These are phyloP conservation scores for Plasmodium blacklocki DNA, from an alignment of 169 alveolate species.

Conservation along the genomic window DNA sequence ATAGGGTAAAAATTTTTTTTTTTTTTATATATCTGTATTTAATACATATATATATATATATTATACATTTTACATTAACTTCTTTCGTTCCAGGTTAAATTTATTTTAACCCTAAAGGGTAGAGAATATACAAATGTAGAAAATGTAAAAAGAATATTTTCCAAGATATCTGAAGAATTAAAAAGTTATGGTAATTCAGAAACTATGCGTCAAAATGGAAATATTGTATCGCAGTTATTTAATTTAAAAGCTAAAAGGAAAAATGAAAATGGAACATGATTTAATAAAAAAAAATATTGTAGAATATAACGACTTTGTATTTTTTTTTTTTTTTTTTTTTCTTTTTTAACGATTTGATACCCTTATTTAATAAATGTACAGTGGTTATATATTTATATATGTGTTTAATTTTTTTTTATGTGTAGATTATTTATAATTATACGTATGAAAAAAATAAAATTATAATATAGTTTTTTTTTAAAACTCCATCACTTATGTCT, in stretches of 20 bases:
- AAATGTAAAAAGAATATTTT: constrained; percentile 56
- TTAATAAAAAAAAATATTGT: not conserved
- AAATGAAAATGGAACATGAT: constrained; percentile 14
- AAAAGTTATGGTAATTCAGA: constrained; percentile 59
- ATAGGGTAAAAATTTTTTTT: constrained; percentile 24
- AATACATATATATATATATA: not conserved
- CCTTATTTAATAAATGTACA: too few species aligned
- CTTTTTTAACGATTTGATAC: not conserved
- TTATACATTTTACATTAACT: not conserved
- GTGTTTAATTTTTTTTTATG: too few species aligned
- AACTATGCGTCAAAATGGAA: constrained; percentile 63
- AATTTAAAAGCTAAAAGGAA: constrained; percentile 67
- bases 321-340: not conserved
- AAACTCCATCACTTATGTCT: too few species aligned
- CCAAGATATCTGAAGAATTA: constrained; percentile 62
- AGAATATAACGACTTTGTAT: not conserved
- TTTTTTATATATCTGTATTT: not conserved
- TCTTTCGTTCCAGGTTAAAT: constrained; percentile 39
- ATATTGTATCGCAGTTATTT: constrained; percentile 60
- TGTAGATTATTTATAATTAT: too few species aligned
- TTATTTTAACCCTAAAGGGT: constrained; percentile 64
- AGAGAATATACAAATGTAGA: constrained; percentile 62
- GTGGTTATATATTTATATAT: too few species aligned
- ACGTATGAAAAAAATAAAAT: too few species aligned
- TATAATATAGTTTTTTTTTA: too few species aligned